Evolutionary conservation across 148 eudicot genomes (phyloP), one percentile per base, ranked within the genome.

Genomic region (Chenopodium formosanum): DNA sequence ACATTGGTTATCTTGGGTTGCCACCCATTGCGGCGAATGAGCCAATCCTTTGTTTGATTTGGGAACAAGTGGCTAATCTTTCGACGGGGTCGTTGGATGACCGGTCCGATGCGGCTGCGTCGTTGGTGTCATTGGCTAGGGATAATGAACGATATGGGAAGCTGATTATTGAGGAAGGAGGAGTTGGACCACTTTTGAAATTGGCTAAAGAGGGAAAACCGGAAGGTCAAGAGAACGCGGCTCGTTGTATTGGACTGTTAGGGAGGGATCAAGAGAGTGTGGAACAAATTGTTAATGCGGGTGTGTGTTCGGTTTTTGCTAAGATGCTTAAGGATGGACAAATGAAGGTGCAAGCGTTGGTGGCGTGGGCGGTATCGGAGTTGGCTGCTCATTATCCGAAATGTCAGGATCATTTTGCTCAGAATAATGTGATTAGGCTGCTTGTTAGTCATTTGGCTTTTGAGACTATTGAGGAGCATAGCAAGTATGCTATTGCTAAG

Each of bases 1-100:
- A 90, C 44, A 90, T 90, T 20, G 95, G 92, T 5, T 90, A 88
- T 79, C 82, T 91, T 0, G 98, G 98, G 2, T 80, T 94, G 5
- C 98, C 97, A 0, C 98, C 98, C 0, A 94, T 94, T 46, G 98
- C 97, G 0, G 86, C 93, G 8, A 91, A 93, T 48, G 98, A 94
- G 90, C 98, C 98, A 4, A 94, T 93, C 46, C 56, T 94, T 4
- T 91, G 97, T 60, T 78, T 93, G 4, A 94, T 94, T 22, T 94
- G 98, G 98, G 97, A 94, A 70, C 98, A 94, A 69, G 86, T 94
- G 4, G 95, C 95, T 0, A 87, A 90, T 16, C 84, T 94, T 47
- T 90, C 90, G 2, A 88, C 92, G 8, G 94, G 94, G 0, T 67
- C 91, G 13, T 10, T 87, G 1, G 98, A 91, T 22, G 94, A 94